Percentiles rank a stretch among this genome's conserved stretches.
Evolutionary conservation across 805 yeast species (phyloP).

Genomic region (Candida bentonensis): DNA sequence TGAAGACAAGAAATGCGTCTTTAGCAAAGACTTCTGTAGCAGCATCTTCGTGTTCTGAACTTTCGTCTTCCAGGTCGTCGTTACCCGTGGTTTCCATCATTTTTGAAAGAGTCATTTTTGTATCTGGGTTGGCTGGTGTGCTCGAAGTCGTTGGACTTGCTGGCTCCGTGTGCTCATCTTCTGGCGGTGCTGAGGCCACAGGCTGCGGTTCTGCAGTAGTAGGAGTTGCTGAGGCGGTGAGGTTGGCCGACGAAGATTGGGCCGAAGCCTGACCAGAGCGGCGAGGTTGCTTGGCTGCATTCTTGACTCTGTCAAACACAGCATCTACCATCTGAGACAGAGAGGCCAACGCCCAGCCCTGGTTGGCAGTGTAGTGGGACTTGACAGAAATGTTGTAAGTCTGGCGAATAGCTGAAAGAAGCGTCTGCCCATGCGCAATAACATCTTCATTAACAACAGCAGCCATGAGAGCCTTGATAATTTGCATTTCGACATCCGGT

Average conservation of each 20-base stretch:
- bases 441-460: slow-evolving; percentile 68
- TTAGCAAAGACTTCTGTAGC: slow-evolving; percentile 40
- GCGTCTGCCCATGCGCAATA: slow-evolving; percentile 80
- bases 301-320: slow-evolving; percentile 60
- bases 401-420: slow-evolving; percentile 82
- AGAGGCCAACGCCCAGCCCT: slow-evolving; percentile 90
- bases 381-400: slow-evolving; percentile 84
- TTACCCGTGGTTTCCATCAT: slow-evolving; percentile 10
- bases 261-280: slow-evolving; percentile 1
- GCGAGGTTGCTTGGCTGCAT: slow-evolving; percentile 2
- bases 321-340: slow-evolving; percentile 80
- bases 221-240: not conserved
- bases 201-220: not conserved
- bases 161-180: not conserved
- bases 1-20: slow-evolving; percentile 83
- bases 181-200: not conserved
- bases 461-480: slow-evolving; percentile 79
- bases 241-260: not conserved
- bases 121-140: slow-evolving; percentile 5
- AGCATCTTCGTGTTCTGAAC: slow-evolving; percentile 44
- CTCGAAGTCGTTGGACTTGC: slow-evolving; percentile 1
- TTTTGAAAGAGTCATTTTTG: slow-evolving; percentile 12
- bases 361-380: slow-evolving; percentile 70
- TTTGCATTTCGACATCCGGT: slow-evolving; percentile 78
- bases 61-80: slow-evolving; percentile 22